Base-by-base conservation (phyloP, 495 filamentous ascomycete genomes). In the Recurvomyces mirabilis region DNA sequence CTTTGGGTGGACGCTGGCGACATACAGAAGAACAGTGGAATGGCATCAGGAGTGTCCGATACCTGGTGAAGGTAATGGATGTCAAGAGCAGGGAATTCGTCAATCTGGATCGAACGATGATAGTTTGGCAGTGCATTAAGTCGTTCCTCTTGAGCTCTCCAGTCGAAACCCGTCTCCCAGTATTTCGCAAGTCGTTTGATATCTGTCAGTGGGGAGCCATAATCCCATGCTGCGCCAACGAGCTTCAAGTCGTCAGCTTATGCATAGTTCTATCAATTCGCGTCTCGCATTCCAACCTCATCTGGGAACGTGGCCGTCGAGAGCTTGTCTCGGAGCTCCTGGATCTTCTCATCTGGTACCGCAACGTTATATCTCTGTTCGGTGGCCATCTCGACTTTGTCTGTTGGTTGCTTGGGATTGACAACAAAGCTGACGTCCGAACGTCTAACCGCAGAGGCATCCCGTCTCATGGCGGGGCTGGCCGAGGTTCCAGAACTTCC, bases 201-300 rank as follows among this genome's bases (percentile, higher is more conserved):
- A 30, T 73, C 73, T 3, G 61, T 52, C 9, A 76, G 59, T 17
- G 73, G 72, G 1, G 67, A 60, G 5, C 71, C 72, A 47, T 64
- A 62, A 18, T 55, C 51, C 65, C 65, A 69, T 34, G 56, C 56
- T 5, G 55, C 49, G 7, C 46, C 46, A 17, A 57, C 58, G 17
- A 63, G 48, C 46, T 73, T 62, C 4, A 56, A 14, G 21, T 22
- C 18, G n/a, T n/a, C n/a, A n/a, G n/a, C n/a, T n/a, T n/a, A n/a
- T n/a, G n/a, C n/a, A n/a, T n/a, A n/a, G n/a, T n/a, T n/a, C n/a
- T n/a, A n/a, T n/a, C n/a, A n/a, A n/a, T n/a, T n/a, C n/a, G n/a
- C n/a, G n/a, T n/a, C n/a, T n/a, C n/a, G n/a, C n/a, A n/a, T n/a
- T 29, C 11, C 3, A 11, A 48, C 37, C 38, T 26, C 66, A 14